A percentile compares a stretch with the other conserved stretches of the same genome.
Evolutionary conservation across 2,329 filamentous ascomycete genomes (phyloP).

Genomic region (Plenodomus tracheiphilus): DNA sequence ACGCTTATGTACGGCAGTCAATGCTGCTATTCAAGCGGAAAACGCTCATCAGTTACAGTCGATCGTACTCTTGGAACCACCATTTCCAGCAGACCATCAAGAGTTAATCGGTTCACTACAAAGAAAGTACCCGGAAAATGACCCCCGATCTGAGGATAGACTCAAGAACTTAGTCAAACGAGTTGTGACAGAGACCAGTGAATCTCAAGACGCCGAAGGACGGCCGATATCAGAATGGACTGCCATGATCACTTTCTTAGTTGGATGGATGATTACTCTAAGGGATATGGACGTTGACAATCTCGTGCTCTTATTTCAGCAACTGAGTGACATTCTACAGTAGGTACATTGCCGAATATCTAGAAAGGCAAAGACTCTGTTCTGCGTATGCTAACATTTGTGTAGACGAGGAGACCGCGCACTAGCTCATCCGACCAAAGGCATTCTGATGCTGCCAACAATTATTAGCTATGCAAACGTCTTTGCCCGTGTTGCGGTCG

Average conservation of each 20-base stretch:
- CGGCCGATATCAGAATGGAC: conserved; percentile 65
- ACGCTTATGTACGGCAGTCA: conserved; percentile 32
- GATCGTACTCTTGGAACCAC: conserved; percentile 37
- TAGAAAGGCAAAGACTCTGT: not conserved
- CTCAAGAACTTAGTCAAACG: conserved; percentile 29
- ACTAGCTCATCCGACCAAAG: conserved; percentile 76
- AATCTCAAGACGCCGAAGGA: conserved; percentile 64
- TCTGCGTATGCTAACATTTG: conserved; percentile 5
- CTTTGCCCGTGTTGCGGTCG: conserved; percentile 81
- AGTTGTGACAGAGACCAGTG: conserved; percentile 46
- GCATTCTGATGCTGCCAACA: conserved; percentile 79
- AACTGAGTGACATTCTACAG: conserved; percentile 75
- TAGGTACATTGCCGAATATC: conserved; percentile 49
- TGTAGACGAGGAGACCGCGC: conserved; percentile 75
- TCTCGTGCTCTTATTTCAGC: conserved; percentile 72
- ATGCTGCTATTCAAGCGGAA: conserved; percentile 27
- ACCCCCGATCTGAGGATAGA: conserved; percentile 19
- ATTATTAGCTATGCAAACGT: conserved; percentile 81
- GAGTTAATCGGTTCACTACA: conserved; percentile 33
- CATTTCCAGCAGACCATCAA: conserved; percentile 30
- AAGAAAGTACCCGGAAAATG: conserved; percentile 25
- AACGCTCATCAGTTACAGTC: conserved; percentile 28
- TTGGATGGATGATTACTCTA: conserved; percentile 79
- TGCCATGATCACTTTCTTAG: conserved; percentile 77
- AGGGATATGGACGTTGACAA: conserved; percentile 78